Percentiles rank a stretch among this genome's conserved stretches.
phyloP scores from a whole-genome alignment of 2,329 filamentous ascomycete genomes.

The Scytalidium lignicola region DNA sequence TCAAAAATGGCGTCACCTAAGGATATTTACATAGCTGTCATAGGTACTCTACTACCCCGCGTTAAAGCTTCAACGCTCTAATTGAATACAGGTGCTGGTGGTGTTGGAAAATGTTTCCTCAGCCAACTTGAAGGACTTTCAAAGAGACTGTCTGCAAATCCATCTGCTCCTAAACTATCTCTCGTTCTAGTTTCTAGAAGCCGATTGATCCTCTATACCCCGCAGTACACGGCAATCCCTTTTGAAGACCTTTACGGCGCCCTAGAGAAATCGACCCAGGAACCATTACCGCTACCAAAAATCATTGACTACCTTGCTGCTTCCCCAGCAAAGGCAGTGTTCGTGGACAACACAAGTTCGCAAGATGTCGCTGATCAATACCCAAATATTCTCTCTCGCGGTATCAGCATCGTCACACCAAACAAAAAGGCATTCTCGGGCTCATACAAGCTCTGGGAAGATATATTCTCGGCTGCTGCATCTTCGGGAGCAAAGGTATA shows the following conservation, averaged over 20 bases:
- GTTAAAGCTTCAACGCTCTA: slow-evolving; percentile 13
- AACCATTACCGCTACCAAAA: slow-evolving; percentile 62
- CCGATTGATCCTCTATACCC: slow-evolving; percentile 72
- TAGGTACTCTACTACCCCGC: slow-evolving; percentile 30
- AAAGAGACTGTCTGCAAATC: slow-evolving; percentile 53
- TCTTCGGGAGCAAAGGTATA: slow-evolving; percentile 75
- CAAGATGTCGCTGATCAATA: slow-evolving; percentile 80
- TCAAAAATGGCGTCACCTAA: slow-evolving; percentile 25
- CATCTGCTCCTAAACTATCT: slow-evolving; percentile 50
- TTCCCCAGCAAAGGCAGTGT: slow-evolving; percentile 71
- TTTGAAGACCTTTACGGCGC: slow-evolving; percentile 56
- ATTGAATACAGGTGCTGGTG: slow-evolving; percentile 66
- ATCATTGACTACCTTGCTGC: slow-evolving; percentile 72
- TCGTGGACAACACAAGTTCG: slow-evolving; percentile 95
- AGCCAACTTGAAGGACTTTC: slow-evolving; percentile 68
- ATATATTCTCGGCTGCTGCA: slow-evolving; percentile 73
- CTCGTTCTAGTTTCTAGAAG: slow-evolving; percentile 84
- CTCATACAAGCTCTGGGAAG: slow-evolving; percentile 73
- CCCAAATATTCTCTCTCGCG: slow-evolving; percentile 71
- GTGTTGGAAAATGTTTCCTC: slow-evolving; percentile 89
- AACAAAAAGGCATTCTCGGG: slow-evolving; percentile 98
- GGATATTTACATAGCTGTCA: slow-evolving; percentile 38
- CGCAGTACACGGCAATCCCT: slow-evolving; percentile 64
- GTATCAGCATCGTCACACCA: slow-evolving; percentile 88
- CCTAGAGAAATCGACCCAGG: slow-evolving; percentile 57